Conservation (phyloP, 2,329 filamentous ascomycete genomes). For the Aspergillus costaricaensis region DNA sequence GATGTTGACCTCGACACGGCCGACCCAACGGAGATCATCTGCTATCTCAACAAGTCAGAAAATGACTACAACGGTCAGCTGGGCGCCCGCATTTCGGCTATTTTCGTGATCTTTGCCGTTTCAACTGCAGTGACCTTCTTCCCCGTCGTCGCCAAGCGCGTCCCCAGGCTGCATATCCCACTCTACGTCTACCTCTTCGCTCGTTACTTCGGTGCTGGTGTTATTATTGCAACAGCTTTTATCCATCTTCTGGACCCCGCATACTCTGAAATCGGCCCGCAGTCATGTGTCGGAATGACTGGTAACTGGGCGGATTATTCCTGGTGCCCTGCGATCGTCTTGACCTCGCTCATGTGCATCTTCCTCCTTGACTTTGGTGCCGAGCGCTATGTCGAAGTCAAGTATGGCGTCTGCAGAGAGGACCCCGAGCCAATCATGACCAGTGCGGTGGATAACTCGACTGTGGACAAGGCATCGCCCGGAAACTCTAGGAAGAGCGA, state of each 20-base stretch:
- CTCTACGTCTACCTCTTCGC: conserved; percentile 17
- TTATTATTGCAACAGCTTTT: conserved; percentile 18
- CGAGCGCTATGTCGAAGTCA: conserved; percentile 17
- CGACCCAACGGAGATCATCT: conserved; percentile 12
- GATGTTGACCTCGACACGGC: conserved; percentile 13
- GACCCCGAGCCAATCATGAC: conserved; percentile 15
- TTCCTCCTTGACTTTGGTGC: conserved; percentile 19
- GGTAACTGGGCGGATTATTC: conserved; percentile 18
- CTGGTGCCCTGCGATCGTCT: conserved; percentile 17
- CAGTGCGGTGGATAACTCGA: conserved; percentile 6
- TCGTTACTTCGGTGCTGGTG: conserved; percentile 18
- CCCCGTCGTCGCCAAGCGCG: conserved; percentile 15
- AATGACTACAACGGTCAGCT: conserved; percentile 17
- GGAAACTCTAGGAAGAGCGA: not conserved
- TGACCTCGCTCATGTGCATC: conserved; percentile 13
- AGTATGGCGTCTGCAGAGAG: conserved; percentile 14
- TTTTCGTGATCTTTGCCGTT: conserved; percentile 17
- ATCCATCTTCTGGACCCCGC: conserved; percentile 20
- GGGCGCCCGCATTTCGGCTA: conserved; percentile 16
- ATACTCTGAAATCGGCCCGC: conserved; percentile 16
- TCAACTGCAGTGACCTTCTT: conserved; percentile 18
- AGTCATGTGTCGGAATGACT: conserved; percentile 17
- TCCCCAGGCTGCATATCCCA: conserved; percentile 11
- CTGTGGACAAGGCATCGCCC: not conserved
- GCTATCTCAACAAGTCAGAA: conserved; percentile 11